Base-by-base conservation (phyloP, 2,329 filamentous ascomycete species). In the Diatrype stigma region DNA sequence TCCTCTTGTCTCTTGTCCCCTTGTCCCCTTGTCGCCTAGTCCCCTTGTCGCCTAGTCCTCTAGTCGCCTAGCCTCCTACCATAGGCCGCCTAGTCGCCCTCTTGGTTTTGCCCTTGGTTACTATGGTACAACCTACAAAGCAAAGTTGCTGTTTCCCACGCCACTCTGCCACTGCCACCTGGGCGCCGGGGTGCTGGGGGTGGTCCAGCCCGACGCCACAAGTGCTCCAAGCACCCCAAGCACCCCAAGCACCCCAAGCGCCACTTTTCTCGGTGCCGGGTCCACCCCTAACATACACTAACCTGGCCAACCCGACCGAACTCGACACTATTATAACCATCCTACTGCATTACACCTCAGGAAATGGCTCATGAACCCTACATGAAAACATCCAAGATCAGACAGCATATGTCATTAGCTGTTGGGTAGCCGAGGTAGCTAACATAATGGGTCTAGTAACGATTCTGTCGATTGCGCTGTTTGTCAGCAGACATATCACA, bases 401-500 rank as follows among this genome's bases (percentile, higher is more conserved):
- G n/a, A 11, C 38, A 10, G n/a, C 21, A 22, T 42, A 42, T 17
- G n/a, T n/a, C 38, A 7, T 10, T 23, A 7, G 7, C 17, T 32
- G 42, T 23, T 42, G 19, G 11, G 16, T 26, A 44, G 22, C 14
- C 14, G 22, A 8, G 40, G 22, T 22, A 44, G 40, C 40, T 44
- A 44, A 44, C 40, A 28, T 55, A 52, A 59, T 57, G 52, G 51
- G 22, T 56, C 51, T 64, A 95, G 90, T 64, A 87, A 89, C 68
- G 90, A 97, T 73, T 97, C 94, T 37, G 94, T 97, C 22, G 93
- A 97, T 69, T 99, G 94, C 70, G 94, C 93, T 42, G 91, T 96
- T 50, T 99, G 94, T 70, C 83, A 86, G 66, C 86, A 91, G 68
- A 97, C 93, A 14, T 99, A 96, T 72, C 94, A 99, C 74, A 97